Evolutionary conservation across 2,329 filamentous ascomycete species (phyloP), one percentile per base, ranked within the genome.

Genomic region (Botrytis aclada): DNA sequence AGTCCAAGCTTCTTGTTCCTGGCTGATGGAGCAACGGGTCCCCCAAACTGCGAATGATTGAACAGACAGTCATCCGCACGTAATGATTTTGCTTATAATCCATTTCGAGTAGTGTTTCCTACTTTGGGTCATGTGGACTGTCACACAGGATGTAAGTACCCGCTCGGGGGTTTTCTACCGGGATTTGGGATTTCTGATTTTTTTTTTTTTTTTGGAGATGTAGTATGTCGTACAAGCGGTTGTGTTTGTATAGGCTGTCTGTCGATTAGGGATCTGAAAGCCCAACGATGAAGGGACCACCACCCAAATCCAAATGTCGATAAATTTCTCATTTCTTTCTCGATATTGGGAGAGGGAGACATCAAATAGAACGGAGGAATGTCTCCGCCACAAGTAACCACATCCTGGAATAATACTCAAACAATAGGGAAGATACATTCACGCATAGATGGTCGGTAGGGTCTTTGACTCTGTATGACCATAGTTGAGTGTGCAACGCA

Each of bases 1-100:
- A 39, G 61, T 43, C 61, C 61, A 63, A 63, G 61, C 61, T 63
- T 63, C 61, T 63, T n/a, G 61, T 63, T 63, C 61, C 61, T 63
- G 61, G 61, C 37, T 43, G 61, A 29, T 63, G 61, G 61, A 18
- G 16, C 37, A 63, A 63, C 14, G 61, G 37, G 61, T 62, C 34
- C 20, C 14, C 12, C 22, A 47, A 61, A 16, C 22, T 61, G 34
- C 34, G 34, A 22, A 37, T 39, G 14, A 62, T 4, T 6, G 25
- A 37, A n/a, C 6, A 54, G n/a, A 12, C 12, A 39, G 34, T 62
- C 58, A 62, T 62, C 60, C 14, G 34, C 12, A 39, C 34, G 4
- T 25, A 37, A 61, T 25, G 2, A 0, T 39, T 16, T 16, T 16
- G 25, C 4, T 12, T 39, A 61, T 39, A 3, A n/a, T n/a, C 58